phyloP scores from a whole-genome alignment of 257 asterid species.

The Plantago ovata region DNA sequence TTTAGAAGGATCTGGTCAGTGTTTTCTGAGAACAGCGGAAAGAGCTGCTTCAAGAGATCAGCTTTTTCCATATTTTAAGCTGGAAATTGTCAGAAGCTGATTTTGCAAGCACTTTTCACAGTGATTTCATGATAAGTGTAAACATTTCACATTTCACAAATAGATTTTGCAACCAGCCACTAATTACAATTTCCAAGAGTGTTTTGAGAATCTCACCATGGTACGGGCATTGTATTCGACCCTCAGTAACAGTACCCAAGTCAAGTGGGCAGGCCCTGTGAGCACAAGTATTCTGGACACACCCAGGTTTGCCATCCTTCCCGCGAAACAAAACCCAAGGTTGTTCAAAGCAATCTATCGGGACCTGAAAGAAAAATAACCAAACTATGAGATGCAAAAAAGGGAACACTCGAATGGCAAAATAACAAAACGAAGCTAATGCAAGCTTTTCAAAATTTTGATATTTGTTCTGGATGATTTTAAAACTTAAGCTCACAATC shows the following conservation, averaged over 20 bases:
- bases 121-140: too few relatives aligned
- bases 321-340: slow-evolving; percentile 97
- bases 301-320: slow-evolving; percentile 87
- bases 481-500: neutral
- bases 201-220: slow-evolving; percentile 55
- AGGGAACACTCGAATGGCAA: neutral
- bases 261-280: slow-evolving; percentile 97
- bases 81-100: too few relatives aligned
- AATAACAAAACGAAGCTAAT: neutral
- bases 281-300: slow-evolving; percentile 88
- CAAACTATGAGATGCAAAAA: neutral
- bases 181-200: too few relatives aligned
- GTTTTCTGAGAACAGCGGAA: too few relatives aligned
- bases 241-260: slow-evolving; percentile 90
- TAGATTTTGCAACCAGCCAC: too few relatives aligned
- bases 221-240: slow-evolving; percentile 90
- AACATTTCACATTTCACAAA: too few relatives aligned
- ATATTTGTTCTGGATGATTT: too few relatives aligned
- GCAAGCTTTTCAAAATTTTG: neutral
- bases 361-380: slow-evolving; percentile 45
- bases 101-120: too few relatives aligned
- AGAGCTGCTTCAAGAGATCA: too few relatives aligned
- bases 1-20: too few relatives aligned
- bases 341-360: slow-evolving; percentile 89
- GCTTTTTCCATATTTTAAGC: too few relatives aligned